Base-by-base conservation (phyloP, 139 green algal genomes). In the Coelastrella sp. region DNA sequence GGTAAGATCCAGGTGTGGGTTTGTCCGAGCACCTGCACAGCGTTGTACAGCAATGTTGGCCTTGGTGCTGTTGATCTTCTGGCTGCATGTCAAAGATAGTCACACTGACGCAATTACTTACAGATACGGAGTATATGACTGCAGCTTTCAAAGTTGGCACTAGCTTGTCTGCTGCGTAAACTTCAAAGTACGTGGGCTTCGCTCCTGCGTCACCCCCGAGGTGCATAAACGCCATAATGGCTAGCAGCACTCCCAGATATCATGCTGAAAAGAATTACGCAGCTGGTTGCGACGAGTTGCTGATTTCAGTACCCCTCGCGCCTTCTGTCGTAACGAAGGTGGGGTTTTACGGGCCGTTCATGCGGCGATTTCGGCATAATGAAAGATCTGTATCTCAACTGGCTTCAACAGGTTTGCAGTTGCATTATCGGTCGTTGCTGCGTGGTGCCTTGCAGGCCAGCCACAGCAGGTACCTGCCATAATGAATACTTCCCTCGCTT, bases 111-210 rank as follows among this genome's bases (percentile, higher is more conserved):
- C n/a, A 41, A 15, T 62, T 19, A 25, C 79, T 59, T 66, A 97
- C 94, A 69, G 93, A 94, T 0, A 98, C 74, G 0, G 93, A 90
- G 88, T 98, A 98, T 0, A 92, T 48, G 0, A 94, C 79, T 0
- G 95, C 95, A 0, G 90, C 87, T 35, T 93, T 93, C 3, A 98
- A 72, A 69, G 86, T 95, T 17, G 94, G 91, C 78, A 96, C 93
- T 2, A 98, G 89, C 19, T 91, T 80, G 19, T 97, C 95, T 2
- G 95, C 94, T 5, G 95, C 95, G 4, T 96, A 81, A 7, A 97
- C 88, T 88, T 98, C 95, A 74, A 98, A 98, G 57, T 96, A 97
- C 1, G 94, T 97, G 11, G 95, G 95, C 25, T 81, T 76, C 1
- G 86, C 62, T n/a, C 76, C 87, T 0, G 86, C 90, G 27, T 94